Percentiles rank a stretch among this genome's conserved stretches.
Conservation (phyloP, 345 rosid species). For the Stellera chamaejasme region DNA sequence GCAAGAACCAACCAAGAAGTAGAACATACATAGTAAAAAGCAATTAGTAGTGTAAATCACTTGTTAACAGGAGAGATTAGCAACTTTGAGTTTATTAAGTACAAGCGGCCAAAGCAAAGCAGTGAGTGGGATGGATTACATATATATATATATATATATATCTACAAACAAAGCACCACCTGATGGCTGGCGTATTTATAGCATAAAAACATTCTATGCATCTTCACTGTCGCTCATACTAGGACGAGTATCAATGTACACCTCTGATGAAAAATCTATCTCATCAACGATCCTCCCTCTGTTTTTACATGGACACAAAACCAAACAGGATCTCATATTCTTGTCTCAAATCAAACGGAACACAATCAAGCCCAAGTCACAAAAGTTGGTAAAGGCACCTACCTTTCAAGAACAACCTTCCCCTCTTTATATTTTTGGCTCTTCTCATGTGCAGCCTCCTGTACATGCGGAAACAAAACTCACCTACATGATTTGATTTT, state of each 20-base stretch:
- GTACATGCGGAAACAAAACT: constrained; percentile 7
- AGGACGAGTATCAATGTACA: constrained; percentile 45
- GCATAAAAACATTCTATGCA: constrained; percentile 14
- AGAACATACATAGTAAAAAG: too few species aligned
- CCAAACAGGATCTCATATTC: background rate
- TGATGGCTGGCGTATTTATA: background rate
- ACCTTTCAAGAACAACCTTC: constrained; percentile 82
- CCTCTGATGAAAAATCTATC: constrained; percentile 55
- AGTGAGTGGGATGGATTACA: too few species aligned
- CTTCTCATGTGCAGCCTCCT: constrained; percentile 72
- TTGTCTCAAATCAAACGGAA: constrained; percentile 1
- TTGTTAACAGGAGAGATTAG: too few species aligned
- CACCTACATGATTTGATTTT: background rate
- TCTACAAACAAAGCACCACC: constrained; percentile 2
- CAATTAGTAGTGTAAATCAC: too few species aligned
- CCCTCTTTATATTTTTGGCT: constrained; percentile 80
- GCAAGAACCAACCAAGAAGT: too few species aligned
- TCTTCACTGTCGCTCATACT: constrained; percentile 55
- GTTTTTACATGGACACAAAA: constrained; percentile 1
- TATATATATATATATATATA: background rate
- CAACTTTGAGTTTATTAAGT: too few species aligned
- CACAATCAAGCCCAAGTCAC: background rate
- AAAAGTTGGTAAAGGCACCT: constrained; percentile 10
- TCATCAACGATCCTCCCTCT: constrained; percentile 78
- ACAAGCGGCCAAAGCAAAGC: too few species aligned